Conservation (phyloP, 116 monocot genomes). For the Iris pallida region DNA sequence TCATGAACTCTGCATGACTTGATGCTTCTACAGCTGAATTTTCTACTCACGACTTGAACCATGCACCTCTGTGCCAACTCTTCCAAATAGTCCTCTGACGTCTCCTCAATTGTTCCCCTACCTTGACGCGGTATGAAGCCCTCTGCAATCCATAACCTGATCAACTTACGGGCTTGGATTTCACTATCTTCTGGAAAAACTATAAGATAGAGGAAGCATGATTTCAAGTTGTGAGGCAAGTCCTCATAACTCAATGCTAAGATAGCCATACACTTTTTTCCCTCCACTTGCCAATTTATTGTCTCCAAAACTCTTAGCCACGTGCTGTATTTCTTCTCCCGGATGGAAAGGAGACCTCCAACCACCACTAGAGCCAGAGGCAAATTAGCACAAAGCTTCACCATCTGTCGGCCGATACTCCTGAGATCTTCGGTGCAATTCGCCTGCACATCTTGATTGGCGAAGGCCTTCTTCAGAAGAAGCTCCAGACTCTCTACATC, state of each 20-base stretch:
- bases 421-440: conserved; percentile 16
- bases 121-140: conserved; percentile 8
- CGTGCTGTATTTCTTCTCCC: background rate
- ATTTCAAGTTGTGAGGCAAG: conserved; percentile 15
- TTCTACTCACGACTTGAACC: background rate
- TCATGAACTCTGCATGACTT: conserved; percentile 6
- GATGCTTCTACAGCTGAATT: background rate
- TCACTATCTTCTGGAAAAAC: conserved; percentile 13
- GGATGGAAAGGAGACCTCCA: conserved; percentile 26
- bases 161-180: background rate
- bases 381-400: conserved; percentile 15
- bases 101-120: background rate
- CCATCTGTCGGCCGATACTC: conserved; percentile 5
- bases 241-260: conserved; percentile 19
- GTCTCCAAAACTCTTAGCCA: conserved; percentile 11
- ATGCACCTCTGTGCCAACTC: conserved; percentile 14
- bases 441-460: background rate
- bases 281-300: conserved; percentile 15
- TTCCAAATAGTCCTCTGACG: conserved; percentile 4
- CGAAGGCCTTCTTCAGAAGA: conserved; percentile 21
- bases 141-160: conserved; percentile 20
- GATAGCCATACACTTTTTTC: conserved; percentile 5
- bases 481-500: conserved; percentile 24
- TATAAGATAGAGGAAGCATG: conserved; percentile 18
- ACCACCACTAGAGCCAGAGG: conserved; percentile 30